Evolutionary conservation across 352 stramenopile genomes (phyloP).

Genomic region (Phytophthora vignae): DNA sequence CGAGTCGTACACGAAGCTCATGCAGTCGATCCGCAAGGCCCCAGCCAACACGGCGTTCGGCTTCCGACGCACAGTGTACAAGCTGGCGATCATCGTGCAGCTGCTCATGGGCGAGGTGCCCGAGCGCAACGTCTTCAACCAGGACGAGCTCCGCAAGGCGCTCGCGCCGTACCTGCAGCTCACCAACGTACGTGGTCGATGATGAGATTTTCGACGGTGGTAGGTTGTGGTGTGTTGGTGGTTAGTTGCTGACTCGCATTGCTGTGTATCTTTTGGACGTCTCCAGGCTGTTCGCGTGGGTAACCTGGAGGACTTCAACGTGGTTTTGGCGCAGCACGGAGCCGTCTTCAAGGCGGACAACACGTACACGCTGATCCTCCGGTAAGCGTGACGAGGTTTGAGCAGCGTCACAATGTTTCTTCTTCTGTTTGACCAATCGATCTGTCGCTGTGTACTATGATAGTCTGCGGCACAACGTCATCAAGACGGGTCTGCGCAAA

Average conservation of each 20-base stretch:
- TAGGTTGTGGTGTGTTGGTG: no score
- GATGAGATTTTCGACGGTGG: no score
- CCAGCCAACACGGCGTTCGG: constrained; percentile 96
- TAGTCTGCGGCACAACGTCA: constrained; percentile 97
- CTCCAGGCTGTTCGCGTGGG: constrained; percentile 94
- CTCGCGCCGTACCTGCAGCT: constrained; percentile 96
- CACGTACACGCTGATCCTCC: constrained; percentile 96
- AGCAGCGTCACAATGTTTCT: background rate
- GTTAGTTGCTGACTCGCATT: constrained; percentile 7
- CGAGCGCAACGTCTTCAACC: constrained; percentile 95
- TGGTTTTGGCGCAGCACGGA: constrained; percentile 89
- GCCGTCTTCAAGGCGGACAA: constrained; percentile 93
- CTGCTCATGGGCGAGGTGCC: constrained; percentile 98
- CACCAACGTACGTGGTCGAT: constrained; percentile 77
- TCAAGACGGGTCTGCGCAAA: constrained; percentile 98
- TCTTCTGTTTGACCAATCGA: background rate
- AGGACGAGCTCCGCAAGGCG: constrained; percentile 88
- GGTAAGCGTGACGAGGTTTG: constrained; percentile 49
- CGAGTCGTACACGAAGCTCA: constrained; percentile 95
- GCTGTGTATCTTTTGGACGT: constrained; percentile 16
- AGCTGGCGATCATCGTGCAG: constrained; percentile 97
- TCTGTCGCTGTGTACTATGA: constrained; percentile 5
- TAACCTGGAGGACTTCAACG: constrained; percentile 96
- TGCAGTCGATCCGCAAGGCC: constrained; percentile 97
- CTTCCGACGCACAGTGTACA: constrained; percentile 97